Base-by-base conservation (phyloP, 768 basidiomycete species). In the Panellus pusillus region DNA sequence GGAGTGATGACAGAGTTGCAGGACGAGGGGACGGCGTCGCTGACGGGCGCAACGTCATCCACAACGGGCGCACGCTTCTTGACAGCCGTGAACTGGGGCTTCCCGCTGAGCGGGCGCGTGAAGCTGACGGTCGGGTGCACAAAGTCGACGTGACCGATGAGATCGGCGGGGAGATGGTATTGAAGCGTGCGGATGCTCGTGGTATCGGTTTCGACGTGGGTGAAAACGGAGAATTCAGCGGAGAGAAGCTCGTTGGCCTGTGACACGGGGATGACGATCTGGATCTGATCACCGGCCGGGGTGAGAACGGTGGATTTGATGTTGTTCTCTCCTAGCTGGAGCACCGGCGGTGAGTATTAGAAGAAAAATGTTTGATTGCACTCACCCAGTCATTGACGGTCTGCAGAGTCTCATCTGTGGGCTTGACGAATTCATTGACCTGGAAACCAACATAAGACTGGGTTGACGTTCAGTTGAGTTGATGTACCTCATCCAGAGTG, bases 351-450 rank as follows among this genome's bases (percentile, higher is more conserved):
- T 35, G 32, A 35, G 32, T 11, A 9, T 9, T 11, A 35, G 14
- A 35, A 8, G 32, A 35, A 35, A 35, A 35, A 9, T 11, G 8
- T 9, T 14, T 11, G 32, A 35, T 9, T 35, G 14, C 11, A 35
- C 32, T 35, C 32, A 35, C 32, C 75, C 75, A 77, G 6, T 62
- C 61, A 19, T 64, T 61, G 14, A 76, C 71, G 14, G 69, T 52
- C 4, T 63, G 48, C 2, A 70, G 51, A 4, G 73, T 63, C 27
- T 70, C 67, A 9, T 67, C 57, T 29, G 68, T 68, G 2, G 76
- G 76, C 12, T 68, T 66, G 31, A 73, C 66, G n/a, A 76, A 68
- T 7, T 59, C 63, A 18, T 72, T 71, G 15, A 75, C 73, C 28
- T 76, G 28, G 27, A 7, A 41, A 36, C 4, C 6, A 31, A 32